Conservation (phyloP, 768 basidiomycete species). For the Mycena leptocephala region DNA sequence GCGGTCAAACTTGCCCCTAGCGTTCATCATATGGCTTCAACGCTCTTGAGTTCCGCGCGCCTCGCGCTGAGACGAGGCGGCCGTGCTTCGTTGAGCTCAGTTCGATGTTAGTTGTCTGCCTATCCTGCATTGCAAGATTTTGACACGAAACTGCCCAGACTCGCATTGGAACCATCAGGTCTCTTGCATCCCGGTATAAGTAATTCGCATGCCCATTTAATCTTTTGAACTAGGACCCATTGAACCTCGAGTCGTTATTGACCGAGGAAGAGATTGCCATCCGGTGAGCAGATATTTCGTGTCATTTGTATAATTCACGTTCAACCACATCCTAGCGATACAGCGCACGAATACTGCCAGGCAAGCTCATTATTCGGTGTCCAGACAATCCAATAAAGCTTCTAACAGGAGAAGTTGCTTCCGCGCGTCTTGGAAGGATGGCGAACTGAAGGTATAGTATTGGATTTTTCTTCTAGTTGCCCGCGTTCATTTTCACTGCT, state of each 20-base stretch:
- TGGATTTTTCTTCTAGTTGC: neutral
- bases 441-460: conserved; percentile 83
- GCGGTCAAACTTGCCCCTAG: neutral
- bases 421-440: conserved; percentile 94
- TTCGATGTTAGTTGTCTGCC: neutral
- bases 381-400: neutral
- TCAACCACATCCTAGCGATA: conserved; percentile 69
- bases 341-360: conserved; percentile 86
- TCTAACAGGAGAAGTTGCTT: conserved; percentile 78
- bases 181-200: neutral
- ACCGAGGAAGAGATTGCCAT: conserved; percentile 94
- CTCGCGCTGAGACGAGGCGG: neutral
- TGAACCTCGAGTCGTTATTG: conserved; percentile 84
- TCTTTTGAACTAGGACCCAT: conserved; percentile 77
- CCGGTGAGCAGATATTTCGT: conserved; percentile 65
- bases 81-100: neutral
- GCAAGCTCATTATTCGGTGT: conserved; percentile 52
- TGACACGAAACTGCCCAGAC: neutral
- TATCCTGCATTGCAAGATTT: neutral
- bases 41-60: neutral
- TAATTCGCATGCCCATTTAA: neutral
- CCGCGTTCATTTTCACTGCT: neutral
- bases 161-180: conserved; percentile 20
- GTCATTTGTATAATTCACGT: neutral
- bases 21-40: conserved; percentile 1